Evolutionary conservation across 1,284 basidiomycete genomes (phyloP).

Genomic region (Chondrostereum purpureum): DNA sequence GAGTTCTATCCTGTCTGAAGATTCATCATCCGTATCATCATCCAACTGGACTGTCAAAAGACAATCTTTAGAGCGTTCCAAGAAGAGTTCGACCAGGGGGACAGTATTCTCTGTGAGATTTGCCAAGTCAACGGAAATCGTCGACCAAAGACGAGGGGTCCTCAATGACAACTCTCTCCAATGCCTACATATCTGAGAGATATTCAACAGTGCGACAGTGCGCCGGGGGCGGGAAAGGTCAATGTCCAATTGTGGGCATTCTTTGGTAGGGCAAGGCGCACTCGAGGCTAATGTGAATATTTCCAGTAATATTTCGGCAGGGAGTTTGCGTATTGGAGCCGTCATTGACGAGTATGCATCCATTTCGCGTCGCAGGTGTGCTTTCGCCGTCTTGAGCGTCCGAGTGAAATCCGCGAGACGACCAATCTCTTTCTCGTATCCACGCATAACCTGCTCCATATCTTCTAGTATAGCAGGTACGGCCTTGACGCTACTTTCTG

Average conservation of each 20-base stretch:
- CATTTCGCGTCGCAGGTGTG: neutral
- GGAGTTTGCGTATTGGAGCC: slow-evolving; percentile 9
- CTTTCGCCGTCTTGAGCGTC: neutral
- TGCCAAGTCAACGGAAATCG: neutral
- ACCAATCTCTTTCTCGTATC: neutral
- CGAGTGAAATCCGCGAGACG: neutral
- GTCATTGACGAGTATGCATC: neutral
- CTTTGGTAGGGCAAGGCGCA: neutral
- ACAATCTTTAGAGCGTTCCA: neutral
- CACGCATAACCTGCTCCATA: neutral
- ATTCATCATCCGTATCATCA: neutral
- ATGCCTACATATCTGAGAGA: neutral
- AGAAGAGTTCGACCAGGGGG: neutral
- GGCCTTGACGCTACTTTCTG: neutral
- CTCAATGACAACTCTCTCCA: neutral
- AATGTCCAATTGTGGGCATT: neutral
- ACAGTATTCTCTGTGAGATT: neutral
- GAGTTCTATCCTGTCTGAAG: no score
- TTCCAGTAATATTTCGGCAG: slow-evolving; percentile 8
- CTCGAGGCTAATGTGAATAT: slow-evolving; percentile 8
- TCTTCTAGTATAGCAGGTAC: neutral
- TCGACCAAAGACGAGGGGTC: neutral
- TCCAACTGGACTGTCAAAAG: neutral
- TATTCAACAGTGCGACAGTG: neutral
- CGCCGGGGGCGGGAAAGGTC: neutral